phyloP scores from a whole-genome alignment of 2,329 filamentous ascomycete genomes.

The Ophiognomonia clavigignenti-juglandacearum region DNA sequence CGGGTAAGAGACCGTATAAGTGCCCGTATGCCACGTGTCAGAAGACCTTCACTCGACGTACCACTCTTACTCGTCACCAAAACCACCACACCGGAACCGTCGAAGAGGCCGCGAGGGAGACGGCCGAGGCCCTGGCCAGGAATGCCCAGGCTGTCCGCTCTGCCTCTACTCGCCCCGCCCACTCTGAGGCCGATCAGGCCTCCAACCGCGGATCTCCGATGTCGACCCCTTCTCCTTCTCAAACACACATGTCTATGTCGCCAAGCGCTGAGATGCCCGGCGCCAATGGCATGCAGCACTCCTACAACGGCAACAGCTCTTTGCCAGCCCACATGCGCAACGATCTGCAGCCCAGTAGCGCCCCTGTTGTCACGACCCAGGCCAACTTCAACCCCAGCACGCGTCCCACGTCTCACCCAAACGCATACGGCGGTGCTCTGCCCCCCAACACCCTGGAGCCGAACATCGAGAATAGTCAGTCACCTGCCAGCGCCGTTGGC shows the following conservation, averaged over 20 bases:
- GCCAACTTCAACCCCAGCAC: slow-evolving; percentile 52
- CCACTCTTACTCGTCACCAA: slow-evolving; percentile 90
- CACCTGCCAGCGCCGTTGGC: slow-evolving; percentile 64
- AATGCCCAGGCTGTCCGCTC: slow-evolving; percentile 29
- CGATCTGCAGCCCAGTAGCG: slow-evolving; percentile 67
- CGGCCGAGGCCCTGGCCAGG: slow-evolving; percentile 73
- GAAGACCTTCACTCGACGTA: slow-evolving; percentile 95
- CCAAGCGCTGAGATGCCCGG: slow-evolving; percentile 70
- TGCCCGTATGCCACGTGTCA: slow-evolving; percentile 97
- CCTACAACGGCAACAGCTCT: slow-evolving; percentile 73
- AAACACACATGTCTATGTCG: slow-evolving; percentile 74
- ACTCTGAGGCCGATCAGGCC: slow-evolving; percentile 66
- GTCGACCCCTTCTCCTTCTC: slow-evolving; percentile 78
- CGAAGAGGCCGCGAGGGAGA: slow-evolving; percentile 86
- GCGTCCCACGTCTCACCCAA: slow-evolving; percentile 81
- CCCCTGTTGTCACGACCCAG: slow-evolving; percentile 64
- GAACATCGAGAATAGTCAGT: slow-evolving; percentile 71
- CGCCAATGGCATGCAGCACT: slow-evolving; percentile 63
- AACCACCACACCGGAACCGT: slow-evolving; percentile 94
- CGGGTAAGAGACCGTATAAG: slow-evolving; percentile 92
- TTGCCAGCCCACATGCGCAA: slow-evolving; percentile 78
- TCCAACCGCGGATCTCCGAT: slow-evolving; percentile 70
- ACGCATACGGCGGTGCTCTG: slow-evolving; percentile 68
- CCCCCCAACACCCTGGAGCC: slow-evolving; percentile 70
- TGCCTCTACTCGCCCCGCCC: slow-evolving; percentile 41